A percentile compares a stretch with the other conserved stretches of the same genome.
phyloP scores from a whole-genome alignment of 2,329 filamentous ascomycete genomes.

The Pyrenophora tritici-repentis region DNA sequence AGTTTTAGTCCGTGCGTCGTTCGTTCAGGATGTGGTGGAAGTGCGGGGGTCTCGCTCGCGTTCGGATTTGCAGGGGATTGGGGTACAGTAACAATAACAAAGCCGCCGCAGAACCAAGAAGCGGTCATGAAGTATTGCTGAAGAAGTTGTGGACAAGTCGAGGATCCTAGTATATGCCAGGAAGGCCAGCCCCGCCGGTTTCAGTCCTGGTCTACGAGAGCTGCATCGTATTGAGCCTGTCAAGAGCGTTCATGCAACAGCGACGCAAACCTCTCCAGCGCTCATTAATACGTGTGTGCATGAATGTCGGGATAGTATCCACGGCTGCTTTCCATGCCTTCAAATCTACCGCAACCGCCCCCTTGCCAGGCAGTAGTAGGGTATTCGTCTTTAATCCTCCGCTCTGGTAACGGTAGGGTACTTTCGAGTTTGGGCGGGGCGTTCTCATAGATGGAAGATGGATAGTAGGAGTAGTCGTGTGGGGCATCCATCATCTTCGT shows the following conservation, averaged over 20 bases:
- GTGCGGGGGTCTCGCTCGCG: constrained; percentile 9
- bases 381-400: constrained; percentile 52
- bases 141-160: background rate
- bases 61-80: constrained; percentile 22
- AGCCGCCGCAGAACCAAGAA: constrained; percentile 12
- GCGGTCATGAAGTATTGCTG: constrained; percentile 1
- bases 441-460: constrained; percentile 51
- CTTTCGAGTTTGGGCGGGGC: constrained; percentile 42
- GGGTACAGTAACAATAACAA: constrained; percentile 23
- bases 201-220: background rate
- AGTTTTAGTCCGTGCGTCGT: constrained; percentile 28
- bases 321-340: constrained; percentile 54
- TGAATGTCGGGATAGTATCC: constrained; percentile 54
- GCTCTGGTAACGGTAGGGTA: constrained; percentile 42
- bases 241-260: constrained; percentile 16
- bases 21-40: constrained; percentile 14
- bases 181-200: constrained; percentile 5
- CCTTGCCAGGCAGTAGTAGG: constrained; percentile 44
- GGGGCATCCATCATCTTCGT: constrained; percentile 48
- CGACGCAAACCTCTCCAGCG: background rate
- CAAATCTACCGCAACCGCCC: constrained; percentile 51
- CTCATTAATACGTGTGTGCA: constrained; percentile 46
- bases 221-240: constrained; percentile 16
- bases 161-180: background rate
- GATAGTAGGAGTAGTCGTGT: constrained; percentile 55